Percentiles rank a stretch among this genome's conserved stretches.
Evolutionary conservation across 2,329 filamentous ascomycete genomes (phyloP).

Genomic region (Sordariomycetes sp.): DNA sequence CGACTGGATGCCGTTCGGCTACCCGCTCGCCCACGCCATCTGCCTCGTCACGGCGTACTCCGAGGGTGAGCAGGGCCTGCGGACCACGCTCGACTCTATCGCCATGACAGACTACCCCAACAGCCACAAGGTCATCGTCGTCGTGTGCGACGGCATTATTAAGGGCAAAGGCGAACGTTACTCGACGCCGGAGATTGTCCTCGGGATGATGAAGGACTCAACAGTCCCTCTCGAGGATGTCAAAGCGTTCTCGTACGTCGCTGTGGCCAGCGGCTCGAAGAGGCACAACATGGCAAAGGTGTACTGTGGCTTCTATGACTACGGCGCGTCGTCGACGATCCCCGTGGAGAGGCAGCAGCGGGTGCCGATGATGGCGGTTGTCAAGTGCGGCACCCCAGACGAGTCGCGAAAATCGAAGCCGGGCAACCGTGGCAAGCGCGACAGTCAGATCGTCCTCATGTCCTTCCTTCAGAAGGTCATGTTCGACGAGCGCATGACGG

Average conservation of each 20-base stretch:
- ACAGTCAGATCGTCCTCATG: constrained; percentile 98
- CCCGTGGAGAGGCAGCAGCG: constrained; percentile 83
- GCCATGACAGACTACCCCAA: constrained; percentile 98
- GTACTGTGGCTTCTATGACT: constrained; percentile 96
- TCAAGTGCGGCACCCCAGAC: constrained; percentile 89
- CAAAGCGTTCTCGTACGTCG: constrained; percentile 86
- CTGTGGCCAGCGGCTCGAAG: constrained; percentile 89
- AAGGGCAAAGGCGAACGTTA: constrained; percentile 82
- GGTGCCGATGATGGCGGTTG: constrained; percentile 92
- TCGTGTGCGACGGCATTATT: constrained; percentile 95
- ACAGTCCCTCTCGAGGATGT: constrained; percentile 71
- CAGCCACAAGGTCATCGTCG: constrained; percentile 93
- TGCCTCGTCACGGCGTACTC: constrained; percentile 96
- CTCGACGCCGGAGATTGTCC: constrained; percentile 79
- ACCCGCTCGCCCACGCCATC: constrained; percentile 83
- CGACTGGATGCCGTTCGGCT: constrained; percentile 96
- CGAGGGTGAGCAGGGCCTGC: constrained; percentile 82
- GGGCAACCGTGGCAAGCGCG: constrained; percentile 94
- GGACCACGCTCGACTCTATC: constrained; percentile 89
- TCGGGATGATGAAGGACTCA: constrained; percentile 92
- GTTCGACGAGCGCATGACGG: constrained; percentile 99
- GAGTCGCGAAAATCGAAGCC: constrained; percentile 75
- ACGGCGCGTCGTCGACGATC: constrained; percentile 68
- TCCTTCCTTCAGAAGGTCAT: constrained; percentile 99
- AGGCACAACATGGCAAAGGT: constrained; percentile 99